phyloP scores from a whole-genome alignment of 768 basidiomycete genomes.

The Russula ochroleuca region DNA sequence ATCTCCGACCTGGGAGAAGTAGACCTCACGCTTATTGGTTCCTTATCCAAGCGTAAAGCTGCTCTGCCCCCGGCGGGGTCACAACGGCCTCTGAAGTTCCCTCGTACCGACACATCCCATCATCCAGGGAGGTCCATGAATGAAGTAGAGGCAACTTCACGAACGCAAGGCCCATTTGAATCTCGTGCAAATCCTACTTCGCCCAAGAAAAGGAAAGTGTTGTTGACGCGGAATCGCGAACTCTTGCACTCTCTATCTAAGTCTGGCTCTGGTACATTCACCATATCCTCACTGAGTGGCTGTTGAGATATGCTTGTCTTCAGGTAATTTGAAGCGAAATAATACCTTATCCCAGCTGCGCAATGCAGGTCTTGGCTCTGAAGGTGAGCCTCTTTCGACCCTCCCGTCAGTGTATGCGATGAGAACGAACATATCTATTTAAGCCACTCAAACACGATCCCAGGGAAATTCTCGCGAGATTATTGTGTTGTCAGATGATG shows the following conservation, averaged over 20 bases:
- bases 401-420: not conserved
- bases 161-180: not conserved
- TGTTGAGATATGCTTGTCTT: not conserved
- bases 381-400: slow-evolving; percentile 4
- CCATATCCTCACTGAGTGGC: not conserved
- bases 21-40: not conserved
- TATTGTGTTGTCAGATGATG: slow-evolving; percentile 16
- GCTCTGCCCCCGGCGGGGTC: not conserved
- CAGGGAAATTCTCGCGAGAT: slow-evolving; percentile 1
- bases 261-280: slow-evolving; percentile 3
- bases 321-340: not conserved
- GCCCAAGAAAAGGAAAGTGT: slow-evolving; percentile 3
- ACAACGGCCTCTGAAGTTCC: slow-evolving; percentile 5
- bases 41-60: slow-evolving; percentile 17
- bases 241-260: not conserved
- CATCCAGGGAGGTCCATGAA: slow-evolving; percentile 1
- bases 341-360: not conserved
- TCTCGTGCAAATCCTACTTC: not conserved
- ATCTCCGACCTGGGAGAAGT: not conserved
- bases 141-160: not conserved
- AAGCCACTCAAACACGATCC: not conserved
- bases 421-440: not conserved
- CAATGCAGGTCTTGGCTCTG: not conserved
- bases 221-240: slow-evolving; percentile 4
- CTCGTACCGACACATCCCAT: slow-evolving; percentile 9